A percentile compares a stretch with the other conserved stretches of the same genome.
Evolutionary conservation across 2,329 filamentous ascomycete species (phyloP).

Genomic region (Sphaceloma murrayae): DNA sequence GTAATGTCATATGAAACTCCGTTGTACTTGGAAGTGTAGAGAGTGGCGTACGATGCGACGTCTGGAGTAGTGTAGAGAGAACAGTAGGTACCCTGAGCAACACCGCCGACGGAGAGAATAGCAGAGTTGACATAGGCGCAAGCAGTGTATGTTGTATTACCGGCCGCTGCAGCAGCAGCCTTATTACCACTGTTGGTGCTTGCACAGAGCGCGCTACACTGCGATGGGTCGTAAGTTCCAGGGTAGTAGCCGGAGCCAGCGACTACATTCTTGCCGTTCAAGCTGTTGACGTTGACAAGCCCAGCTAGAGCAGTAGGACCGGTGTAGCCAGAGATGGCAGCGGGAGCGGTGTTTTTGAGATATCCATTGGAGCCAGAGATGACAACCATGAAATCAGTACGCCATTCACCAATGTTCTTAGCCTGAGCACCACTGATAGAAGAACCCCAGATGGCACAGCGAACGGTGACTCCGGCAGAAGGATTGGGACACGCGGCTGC

Average conservation of each 20-base stretch:
- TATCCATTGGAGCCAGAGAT: slow-evolving; percentile 22
- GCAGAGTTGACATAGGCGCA: slow-evolving; percentile 20
- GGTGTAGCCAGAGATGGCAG: slow-evolving; percentile 15
- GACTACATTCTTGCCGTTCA: slow-evolving; percentile 20
- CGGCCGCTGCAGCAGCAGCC: slow-evolving; percentile 9
- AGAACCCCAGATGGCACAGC: slow-evolving; percentile 17
- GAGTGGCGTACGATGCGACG: slow-evolving; percentile 13
- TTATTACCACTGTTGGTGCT: slow-evolving; percentile 12
- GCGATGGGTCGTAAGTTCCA: slow-evolving; percentile 14
- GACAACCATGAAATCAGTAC: slow-evolving; percentile 25
- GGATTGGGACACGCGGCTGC: slow-evolving; percentile 6
- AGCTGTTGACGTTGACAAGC: slow-evolving; percentile 18
- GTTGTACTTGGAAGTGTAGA: slow-evolving; percentile 10
- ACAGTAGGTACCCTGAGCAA: slow-evolving; percentile 17
- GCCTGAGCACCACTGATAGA: slow-evolving; percentile 18
- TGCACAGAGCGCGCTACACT: slow-evolving; percentile 16
- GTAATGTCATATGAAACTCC: slow-evolving; percentile 18
- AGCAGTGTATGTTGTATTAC: slow-evolving; percentile 16
- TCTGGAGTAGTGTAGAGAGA: slow-evolving; percentile 17
- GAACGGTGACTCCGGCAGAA: slow-evolving; percentile 5
- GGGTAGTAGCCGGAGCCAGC: slow-evolving; percentile 15
- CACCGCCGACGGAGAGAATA: slow-evolving; percentile 17
- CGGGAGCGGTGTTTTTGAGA: slow-evolving; percentile 16
- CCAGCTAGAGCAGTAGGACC: slow-evolving; percentile 18
- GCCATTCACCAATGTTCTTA: slow-evolving; percentile 24